Base-by-base conservation (phyloP, 2,329 filamentous ascomycete genomes). In the Fusarium sambucinum region DNA sequence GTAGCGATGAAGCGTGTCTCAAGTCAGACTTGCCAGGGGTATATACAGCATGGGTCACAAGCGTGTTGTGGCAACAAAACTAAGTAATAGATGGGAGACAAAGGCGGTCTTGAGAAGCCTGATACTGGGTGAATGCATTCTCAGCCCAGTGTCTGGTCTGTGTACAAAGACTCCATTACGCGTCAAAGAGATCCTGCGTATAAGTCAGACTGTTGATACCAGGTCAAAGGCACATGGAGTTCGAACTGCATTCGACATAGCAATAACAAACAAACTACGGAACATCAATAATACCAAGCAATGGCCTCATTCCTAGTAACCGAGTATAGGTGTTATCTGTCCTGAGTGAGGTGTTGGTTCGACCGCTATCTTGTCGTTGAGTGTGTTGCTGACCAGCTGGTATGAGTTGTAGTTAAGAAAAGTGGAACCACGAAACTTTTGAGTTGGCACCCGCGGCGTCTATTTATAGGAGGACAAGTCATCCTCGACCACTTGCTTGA, bases 381-480 rank as follows among this genome's bases (percentile, higher is more conserved):
- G 35, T 66, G 63, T 70, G 68, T 73, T 54, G 70, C 61, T 68
- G 63, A 66, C 61, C 54, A 58, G 70, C 47, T 70, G 42, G 51
- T 48, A 59, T 59, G 66, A 70, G 57, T 58, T 66, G 57, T 71
- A 55, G 63, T 70, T 25, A 53, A 45, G 46, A 62, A 66, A 63
- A 65, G 71, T 72, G 66, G 66, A 45, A 55, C 57, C 29, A 37
- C 23, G 53, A 54, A 60, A 29, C 53, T 59, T 67, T 55, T 32
- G 40, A 30, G 19, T 19, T 48, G 30, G 30, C 66, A 72, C 71
- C 60, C 66, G 19, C 32, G 70, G 70, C 10, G 70, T 73, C 42
- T 30, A 12, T 5, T 8, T 59, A 70, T 37, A 35, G 23, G 29
- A 17, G 23, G 47, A 38, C 47, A 50, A 38, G 23, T 50, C 47